These are phyloP conservation scores for Solanum corneliomulleri DNA, from an alignment of 257 asterid genomes.

Conservation along the genomic window DNA sequence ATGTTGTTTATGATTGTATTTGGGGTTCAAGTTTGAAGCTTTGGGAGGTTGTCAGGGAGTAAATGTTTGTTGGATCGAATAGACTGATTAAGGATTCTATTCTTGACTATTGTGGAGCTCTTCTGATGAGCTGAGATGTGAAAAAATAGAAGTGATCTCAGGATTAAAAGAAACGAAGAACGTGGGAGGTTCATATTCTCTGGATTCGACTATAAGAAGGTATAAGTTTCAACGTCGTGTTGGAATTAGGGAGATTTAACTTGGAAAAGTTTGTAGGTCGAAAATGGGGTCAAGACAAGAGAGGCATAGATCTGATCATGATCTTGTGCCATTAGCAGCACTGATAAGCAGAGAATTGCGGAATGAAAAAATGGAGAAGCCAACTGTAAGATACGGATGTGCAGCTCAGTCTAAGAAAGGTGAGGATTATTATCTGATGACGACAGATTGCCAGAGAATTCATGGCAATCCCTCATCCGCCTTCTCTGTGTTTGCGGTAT, in stretches of 20 bases:
- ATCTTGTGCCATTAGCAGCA: slow-evolving; percentile 66
- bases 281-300: slow-evolving; percentile 61
- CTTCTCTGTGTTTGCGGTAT: slow-evolving; percentile 71
- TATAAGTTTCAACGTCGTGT: not conserved
- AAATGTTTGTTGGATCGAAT: not conserved
- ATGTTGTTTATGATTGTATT: not conserved
- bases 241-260: not conserved
- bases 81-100: not conserved
- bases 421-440: slow-evolving; percentile 64
- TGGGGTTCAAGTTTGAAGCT: not conserved
- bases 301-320: slow-evolving; percentile 24
- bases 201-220: not conserved
- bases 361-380: slow-evolving; percentile 73
- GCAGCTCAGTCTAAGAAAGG: slow-evolving; percentile 74
- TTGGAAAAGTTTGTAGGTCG: not conserved
- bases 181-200: not conserved
- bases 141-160: not conserved
- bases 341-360: slow-evolving; percentile 53
- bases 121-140: slow-evolving; percentile 4
- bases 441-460: slow-evolving; percentile 68
- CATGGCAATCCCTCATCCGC: slow-evolving; percentile 62
- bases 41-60: not conserved
- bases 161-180: not conserved
- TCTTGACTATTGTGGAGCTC: not conserved
- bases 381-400: slow-evolving; percentile 55